Evolutionary conservation across 805 yeast genomes (phyloP).

Genomic region (Diddensiella santjacobensis): DNA sequence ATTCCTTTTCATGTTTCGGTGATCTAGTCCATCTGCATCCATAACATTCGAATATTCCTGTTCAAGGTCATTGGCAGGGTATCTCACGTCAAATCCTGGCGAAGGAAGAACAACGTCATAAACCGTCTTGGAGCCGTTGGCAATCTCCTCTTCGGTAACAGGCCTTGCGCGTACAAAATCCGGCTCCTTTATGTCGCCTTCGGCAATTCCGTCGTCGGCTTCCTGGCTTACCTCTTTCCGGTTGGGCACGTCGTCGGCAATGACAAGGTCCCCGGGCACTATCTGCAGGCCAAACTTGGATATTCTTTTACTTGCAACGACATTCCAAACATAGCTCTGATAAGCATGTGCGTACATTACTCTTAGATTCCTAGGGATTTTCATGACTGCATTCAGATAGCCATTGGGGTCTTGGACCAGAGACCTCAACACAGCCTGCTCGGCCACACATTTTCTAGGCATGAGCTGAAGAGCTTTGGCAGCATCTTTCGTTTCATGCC

Average conservation of each 20-base stretch:
- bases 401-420: constrained; percentile 51
- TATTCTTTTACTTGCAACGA: constrained; percentile 73
- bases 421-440: constrained; percentile 61
- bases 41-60: constrained; percentile 66
- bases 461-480: constrained; percentile 59
- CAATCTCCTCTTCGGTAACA: constrained; percentile 70
- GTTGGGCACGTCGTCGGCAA: constrained; percentile 30
- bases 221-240: constrained; percentile 20
- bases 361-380: constrained; percentile 86
- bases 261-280: constrained; percentile 78
- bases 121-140: constrained; percentile 54
- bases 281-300: constrained; percentile 63
- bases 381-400: constrained; percentile 77
- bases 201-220: constrained; percentile 49
- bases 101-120: constrained; percentile 91
- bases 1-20: constrained; percentile 76
- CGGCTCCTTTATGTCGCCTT: constrained; percentile 65
- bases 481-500: constrained; percentile 74
- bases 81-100: constrained; percentile 89
- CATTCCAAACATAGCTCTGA: constrained; percentile 94
- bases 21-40: constrained; percentile 77
- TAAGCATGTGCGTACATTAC: constrained; percentile 97
- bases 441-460: constrained; percentile 91
- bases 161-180: constrained; percentile 64
- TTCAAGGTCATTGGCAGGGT: constrained; percentile 67